These are phyloP conservation scores for Aureobasidium sp. DNA, from an alignment of 2,329 filamentous ascomycete genomes.

Conservation along the genomic window DNA sequence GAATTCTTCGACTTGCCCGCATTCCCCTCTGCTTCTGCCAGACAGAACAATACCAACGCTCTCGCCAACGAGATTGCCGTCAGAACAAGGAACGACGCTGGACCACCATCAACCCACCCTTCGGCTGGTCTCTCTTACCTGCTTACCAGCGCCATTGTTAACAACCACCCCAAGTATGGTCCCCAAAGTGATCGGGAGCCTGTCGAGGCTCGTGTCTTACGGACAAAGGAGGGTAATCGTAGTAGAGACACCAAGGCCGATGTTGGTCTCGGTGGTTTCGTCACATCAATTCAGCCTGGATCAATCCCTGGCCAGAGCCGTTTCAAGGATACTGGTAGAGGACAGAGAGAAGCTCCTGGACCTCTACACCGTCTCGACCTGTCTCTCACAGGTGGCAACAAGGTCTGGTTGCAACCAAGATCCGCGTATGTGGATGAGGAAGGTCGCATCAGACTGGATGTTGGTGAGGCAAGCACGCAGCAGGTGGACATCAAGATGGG, in stretches of 20 bases:
- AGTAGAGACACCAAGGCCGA: slow-evolving; percentile 29
- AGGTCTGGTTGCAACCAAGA: slow-evolving; percentile 44
- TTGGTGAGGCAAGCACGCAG: slow-evolving; percentile 25
- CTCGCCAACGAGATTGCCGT: background rate
- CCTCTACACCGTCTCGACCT: slow-evolving; percentile 39
- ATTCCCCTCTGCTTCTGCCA: slow-evolving; percentile 30
- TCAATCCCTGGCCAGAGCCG: background rate
- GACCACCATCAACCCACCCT: slow-evolving; percentile 56
- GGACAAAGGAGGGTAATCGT: slow-evolving; percentile 35
- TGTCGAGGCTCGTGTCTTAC: slow-evolving; percentile 51
- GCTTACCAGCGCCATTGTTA: slow-evolving; percentile 46
- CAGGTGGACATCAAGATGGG: slow-evolving; percentile 28
- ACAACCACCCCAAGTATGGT: slow-evolving; percentile 55
- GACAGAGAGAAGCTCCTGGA: background rate
- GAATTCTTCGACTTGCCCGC: slow-evolving; percentile 51
- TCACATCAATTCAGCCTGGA: slow-evolving; percentile 28
- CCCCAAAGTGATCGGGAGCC: slow-evolving; percentile 48
- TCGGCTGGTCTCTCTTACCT: slow-evolving; percentile 58
- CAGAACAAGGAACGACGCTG: slow-evolving; percentile 22
- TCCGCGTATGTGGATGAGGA: slow-evolving; percentile 40
- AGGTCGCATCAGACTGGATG: slow-evolving; percentile 36
- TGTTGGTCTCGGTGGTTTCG: slow-evolving; percentile 40
- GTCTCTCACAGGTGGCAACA: slow-evolving; percentile 43
- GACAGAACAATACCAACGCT: slow-evolving; percentile 13
- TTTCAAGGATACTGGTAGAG: slow-evolving; percentile 30